Conservation (phyloP, 805 yeast species). For the Huiozyma naganishii region DNA sequence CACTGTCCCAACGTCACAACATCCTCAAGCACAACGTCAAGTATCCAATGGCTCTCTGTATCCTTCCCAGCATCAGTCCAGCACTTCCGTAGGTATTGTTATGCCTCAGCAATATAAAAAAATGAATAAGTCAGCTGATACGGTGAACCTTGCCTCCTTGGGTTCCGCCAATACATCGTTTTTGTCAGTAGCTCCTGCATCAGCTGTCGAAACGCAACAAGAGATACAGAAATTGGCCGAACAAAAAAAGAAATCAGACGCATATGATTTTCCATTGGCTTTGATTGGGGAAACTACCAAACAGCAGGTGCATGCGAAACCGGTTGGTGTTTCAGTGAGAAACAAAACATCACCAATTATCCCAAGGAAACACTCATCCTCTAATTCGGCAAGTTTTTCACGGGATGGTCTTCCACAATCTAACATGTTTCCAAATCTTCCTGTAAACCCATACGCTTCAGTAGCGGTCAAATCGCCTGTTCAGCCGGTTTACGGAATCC, state of each 20-base stretch:
- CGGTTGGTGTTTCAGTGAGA: conserved; percentile 20
- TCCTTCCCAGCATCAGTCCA: conserved; percentile 2
- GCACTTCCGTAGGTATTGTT: conserved; percentile 6
- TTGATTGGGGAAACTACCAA: conserved; percentile 33
- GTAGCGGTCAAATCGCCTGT: conserved; percentile 1
- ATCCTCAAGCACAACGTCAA: neutral
- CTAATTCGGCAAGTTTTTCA: no score
- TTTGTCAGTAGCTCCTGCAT: neutral
- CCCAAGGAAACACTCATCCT: neutral
- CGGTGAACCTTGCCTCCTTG: neutral
- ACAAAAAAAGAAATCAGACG: conserved; percentile 58
- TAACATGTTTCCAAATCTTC: neutral
- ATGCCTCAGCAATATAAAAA: conserved; percentile 9
- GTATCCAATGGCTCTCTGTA: no score
- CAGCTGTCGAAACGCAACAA: conserved; percentile 6
- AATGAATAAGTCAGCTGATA: neutral
- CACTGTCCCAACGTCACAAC: neutral
- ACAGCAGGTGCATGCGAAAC: conserved; percentile 29
- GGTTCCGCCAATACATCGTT: neutral
- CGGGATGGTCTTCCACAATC: no score
- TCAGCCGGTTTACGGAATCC: neutral
- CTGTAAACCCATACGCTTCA: conserved; percentile 10
- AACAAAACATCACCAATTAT: conserved; percentile 5
- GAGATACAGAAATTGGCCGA: conserved; percentile 29
- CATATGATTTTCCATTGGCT: conserved; percentile 62